These are phyloP conservation scores for Syzygium malaccense DNA, from an alignment of 441 rosid genomes.

Conservation along the genomic window DNA sequence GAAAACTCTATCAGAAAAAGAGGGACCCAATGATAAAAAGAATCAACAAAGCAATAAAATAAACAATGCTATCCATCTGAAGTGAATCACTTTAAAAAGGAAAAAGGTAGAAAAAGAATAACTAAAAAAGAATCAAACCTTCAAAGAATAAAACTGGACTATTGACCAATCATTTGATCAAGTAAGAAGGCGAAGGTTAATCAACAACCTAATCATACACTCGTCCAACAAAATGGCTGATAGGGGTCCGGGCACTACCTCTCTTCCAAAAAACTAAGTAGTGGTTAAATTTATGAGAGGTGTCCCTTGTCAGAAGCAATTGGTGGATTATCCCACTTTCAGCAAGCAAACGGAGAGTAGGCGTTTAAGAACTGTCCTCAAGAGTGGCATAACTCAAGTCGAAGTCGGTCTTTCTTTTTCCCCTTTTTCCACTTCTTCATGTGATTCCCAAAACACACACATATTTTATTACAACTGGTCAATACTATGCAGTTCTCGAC, in stretches of 20 bases:
- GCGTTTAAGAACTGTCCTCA: background rate
- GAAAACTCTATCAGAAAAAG: background rate
- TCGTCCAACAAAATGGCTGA: background rate
- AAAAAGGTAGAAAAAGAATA: background rate
- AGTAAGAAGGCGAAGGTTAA: background rate
- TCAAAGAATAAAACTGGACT: background rate
- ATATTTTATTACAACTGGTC: background rate
- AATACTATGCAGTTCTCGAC: background rate
- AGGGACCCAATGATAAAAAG: background rate
- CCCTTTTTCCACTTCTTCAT: background rate
- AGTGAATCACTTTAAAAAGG: background rate
- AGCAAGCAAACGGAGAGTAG: too few relatives aligned
- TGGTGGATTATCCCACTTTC: too few relatives aligned
- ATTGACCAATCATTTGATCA: background rate
- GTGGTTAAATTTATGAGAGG: background rate
- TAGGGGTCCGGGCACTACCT: background rate
- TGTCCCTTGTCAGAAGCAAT: background rate
- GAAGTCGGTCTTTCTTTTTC: background rate
- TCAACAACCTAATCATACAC: background rate
- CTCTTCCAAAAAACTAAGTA: background rate
- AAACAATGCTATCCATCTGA: background rate
- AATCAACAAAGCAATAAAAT: background rate
- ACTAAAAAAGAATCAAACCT: background rate
- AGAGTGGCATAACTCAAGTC: background rate
- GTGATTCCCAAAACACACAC: background rate